Conservation (phyloP, 441 rosid species). For the Mallotus japonicus region DNA sequence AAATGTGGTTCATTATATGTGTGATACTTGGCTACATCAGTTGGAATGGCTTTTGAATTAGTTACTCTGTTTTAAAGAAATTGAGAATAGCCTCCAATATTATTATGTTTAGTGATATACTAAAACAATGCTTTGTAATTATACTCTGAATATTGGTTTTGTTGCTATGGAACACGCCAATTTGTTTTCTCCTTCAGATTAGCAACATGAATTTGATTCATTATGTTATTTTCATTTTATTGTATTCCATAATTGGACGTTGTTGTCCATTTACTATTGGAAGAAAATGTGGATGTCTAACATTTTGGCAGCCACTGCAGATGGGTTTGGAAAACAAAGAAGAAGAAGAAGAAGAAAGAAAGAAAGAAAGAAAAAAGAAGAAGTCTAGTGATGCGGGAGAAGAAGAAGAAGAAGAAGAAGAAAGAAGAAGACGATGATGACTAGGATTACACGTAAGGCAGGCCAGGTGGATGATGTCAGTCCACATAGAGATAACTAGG, state of each 20-base stretch:
- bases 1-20: not conserved
- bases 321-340: too few species aligned
- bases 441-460: too few species aligned
- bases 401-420: too few species aligned
- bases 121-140: not conserved
- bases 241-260: not conserved
- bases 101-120: not conserved
- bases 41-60: not conserved
- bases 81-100: not conserved
- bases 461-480: too few species aligned
- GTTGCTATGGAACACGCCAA: too few species aligned
- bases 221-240: not conserved
- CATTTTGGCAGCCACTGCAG: not conserved
- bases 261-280: not conserved
- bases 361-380: too few species aligned
- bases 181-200: not conserved
- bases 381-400: too few species aligned
- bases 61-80: too few species aligned
- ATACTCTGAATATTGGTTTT: not conserved
- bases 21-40: not conserved
- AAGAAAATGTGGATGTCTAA: not conserved
- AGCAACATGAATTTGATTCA: not conserved
- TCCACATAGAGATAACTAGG: too few species aligned
- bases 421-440: too few species aligned
- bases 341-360: too few species aligned